Evolutionary conservation across 2,329 filamentous ascomycete genomes (phyloP), one percentile per base, ranked within the genome.

Genomic region (Claviceps cyperi): DNA sequence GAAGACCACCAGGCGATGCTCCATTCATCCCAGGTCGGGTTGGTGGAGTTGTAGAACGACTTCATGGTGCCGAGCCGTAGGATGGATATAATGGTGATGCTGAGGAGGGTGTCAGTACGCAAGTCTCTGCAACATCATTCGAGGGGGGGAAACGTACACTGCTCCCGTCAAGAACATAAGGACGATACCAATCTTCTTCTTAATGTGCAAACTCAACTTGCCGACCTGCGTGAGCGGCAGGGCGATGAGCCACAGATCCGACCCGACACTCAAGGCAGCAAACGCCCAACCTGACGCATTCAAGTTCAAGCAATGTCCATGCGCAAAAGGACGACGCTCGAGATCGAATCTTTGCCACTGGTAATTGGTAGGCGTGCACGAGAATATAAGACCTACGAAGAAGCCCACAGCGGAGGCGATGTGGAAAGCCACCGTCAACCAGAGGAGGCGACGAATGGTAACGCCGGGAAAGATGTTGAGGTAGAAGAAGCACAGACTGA

Each of bases 401-500:
- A 69, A 72, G 0, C 58, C 48, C 1, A 62, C 19, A 0, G 61
- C 63, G 13, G 55, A 63, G 0, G 58, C 39, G 1, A 53, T 53
- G 17, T 62, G 64, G 46, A 72, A 61, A 11, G 47, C 47, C 1
- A 65, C 56, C 0, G 64, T 64, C 4, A 53, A 57, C 58, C 64
- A 68, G 0, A 70, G 57, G 14, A 66, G 13, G 5, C 57, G 55
- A 5, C 61, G 58, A 11, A 67, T 60, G 0, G 35, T 51, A 5
- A 43, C 54, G 0, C 58, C 57, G 0, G 66, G 64, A 37, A 72
- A 72, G 43, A 73, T 67, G 15, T 66, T 62, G n/a, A 69, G 60
- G 48, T 71, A 73, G 52, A 73, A 70, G 52, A 66, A 62, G 8
- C 70, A 53, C 13, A 73, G 56, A 1, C 69, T 66, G 13, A 69